Percentiles rank a stretch among this genome's conserved stretches.
Conservation (phyloP, 2,329 filamentous ascomycete species). For the Pseudogymnoascus sp. region DNA sequence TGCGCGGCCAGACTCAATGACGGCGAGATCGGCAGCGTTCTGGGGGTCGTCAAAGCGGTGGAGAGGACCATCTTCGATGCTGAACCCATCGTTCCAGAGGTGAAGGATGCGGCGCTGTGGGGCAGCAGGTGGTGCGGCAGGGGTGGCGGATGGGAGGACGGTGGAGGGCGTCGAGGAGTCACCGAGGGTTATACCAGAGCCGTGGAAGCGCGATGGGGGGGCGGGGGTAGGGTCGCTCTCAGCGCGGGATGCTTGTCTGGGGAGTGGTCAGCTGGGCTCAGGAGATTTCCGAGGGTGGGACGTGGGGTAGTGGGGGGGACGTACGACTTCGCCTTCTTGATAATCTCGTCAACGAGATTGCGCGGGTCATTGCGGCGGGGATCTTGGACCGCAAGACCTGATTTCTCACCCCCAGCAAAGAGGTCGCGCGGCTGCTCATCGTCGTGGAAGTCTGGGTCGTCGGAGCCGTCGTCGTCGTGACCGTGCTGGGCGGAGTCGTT, state of each 20-base stretch:
- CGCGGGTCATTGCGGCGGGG: slow-evolving; percentile 44
- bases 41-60: slow-evolving; percentile 71
- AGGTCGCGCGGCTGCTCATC: slow-evolving; percentile 58
- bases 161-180: slow-evolving; percentile 68
- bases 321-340: slow-evolving; percentile 56
- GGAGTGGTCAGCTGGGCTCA: background rate
- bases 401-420: slow-evolving; percentile 82
- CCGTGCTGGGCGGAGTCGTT: slow-evolving; percentile 34
- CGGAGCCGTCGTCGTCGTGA: slow-evolving; percentile 52
- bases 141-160: slow-evolving; percentile 42
- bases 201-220: slow-evolving; percentile 51
- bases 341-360: slow-evolving; percentile 54
- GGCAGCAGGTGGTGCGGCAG: slow-evolving; percentile 31
- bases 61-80: slow-evolving; percentile 72
- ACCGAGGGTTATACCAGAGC: slow-evolving; percentile 67
- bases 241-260: slow-evolving; percentile 52
- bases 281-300: background rate
- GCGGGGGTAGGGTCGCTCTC: slow-evolving; percentile 44
- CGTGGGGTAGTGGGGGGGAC: slow-evolving; percentile 10
- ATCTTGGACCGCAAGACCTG: slow-evolving; percentile 60
- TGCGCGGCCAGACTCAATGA: slow-evolving; percentile 70
- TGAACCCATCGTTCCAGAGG: slow-evolving; percentile 78
- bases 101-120: slow-evolving; percentile 64
- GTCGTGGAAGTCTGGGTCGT: slow-evolving; percentile 46
- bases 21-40: slow-evolving; percentile 62